phyloP scores from a whole-genome alignment of 2,329 filamentous ascomycete species.

The Ascochyta viciae-villosae region DNA sequence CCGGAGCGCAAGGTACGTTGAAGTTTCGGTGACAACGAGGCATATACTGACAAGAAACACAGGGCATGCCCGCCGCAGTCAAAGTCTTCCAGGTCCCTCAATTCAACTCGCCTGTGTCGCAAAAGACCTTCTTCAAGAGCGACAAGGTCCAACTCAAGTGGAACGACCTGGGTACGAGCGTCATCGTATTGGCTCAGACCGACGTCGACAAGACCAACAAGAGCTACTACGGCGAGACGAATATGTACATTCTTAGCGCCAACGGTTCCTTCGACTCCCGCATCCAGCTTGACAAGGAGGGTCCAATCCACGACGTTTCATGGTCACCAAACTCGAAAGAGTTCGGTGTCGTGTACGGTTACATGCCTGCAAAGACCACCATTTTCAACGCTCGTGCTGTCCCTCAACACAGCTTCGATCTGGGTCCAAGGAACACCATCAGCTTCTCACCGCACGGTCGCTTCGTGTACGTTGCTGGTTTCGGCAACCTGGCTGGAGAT shows the following conservation, averaged over 20 bases:
- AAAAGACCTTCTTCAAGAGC: slow-evolving; percentile 99
- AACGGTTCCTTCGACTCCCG: slow-evolving; percentile 92
- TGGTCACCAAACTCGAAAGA: slow-evolving; percentile 98
- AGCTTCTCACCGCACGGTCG: slow-evolving; percentile 91
- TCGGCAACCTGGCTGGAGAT: slow-evolving; percentile 95
- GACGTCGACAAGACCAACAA: slow-evolving; percentile 98
- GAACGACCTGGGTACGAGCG: slow-evolving; percentile 88
- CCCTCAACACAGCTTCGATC: slow-evolving; percentile 81
- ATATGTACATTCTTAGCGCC: slow-evolving; percentile 90
- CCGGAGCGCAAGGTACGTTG: slow-evolving; percentile 86
- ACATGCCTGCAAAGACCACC: slow-evolving; percentile 98
- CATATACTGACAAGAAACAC: slow-evolving; percentile 23
- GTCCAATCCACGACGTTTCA: slow-evolving; percentile 96
- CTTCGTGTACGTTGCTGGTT: slow-evolving; percentile 92
- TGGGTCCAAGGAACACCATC: slow-evolving; percentile 92
- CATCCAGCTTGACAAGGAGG: slow-evolving; percentile 92
- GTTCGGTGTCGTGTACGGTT: slow-evolving; percentile 97
- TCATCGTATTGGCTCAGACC: slow-evolving; percentile 95
- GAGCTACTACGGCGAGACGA: slow-evolving; percentile 99
- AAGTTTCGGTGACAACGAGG: neutral
- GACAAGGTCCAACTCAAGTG: slow-evolving; percentile 99
- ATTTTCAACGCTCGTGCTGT: slow-evolving; percentile 93
- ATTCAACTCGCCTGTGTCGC: slow-evolving; percentile 82
- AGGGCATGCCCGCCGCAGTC: slow-evolving; percentile 92
- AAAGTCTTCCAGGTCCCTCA: slow-evolving; percentile 94